A percentile compares a stretch with the other conserved stretches of the same genome.
Conservation (phyloP, 192 early-diverging fungal species). For the Phlyctochytrium planicorne region DNA sequence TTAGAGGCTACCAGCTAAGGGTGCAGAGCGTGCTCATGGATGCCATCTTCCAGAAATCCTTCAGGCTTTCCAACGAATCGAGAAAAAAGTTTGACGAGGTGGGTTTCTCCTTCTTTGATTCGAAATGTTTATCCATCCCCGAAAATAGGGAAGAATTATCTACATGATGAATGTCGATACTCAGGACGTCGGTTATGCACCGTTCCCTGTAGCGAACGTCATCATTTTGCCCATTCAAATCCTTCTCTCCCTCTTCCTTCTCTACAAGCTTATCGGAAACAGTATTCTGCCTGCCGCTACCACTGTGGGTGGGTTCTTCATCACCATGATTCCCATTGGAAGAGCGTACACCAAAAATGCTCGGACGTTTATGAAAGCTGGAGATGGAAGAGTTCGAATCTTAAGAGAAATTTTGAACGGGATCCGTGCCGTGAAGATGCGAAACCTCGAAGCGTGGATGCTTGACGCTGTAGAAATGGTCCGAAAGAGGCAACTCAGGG, state of each 20-base stretch:
- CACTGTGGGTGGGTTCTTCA: slow-evolving; percentile 3
- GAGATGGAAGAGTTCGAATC: slow-evolving; percentile 2
- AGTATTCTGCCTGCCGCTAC: not conserved
- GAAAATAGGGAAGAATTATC: slow-evolving; percentile 9
- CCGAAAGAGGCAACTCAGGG: not conserved
- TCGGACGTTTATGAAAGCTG: slow-evolving; percentile 1
- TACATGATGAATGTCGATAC: slow-evolving; percentile 26
- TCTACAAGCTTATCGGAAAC: slow-evolving; percentile 4
- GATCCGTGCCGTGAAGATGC: not conserved
- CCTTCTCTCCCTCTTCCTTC: slow-evolving; percentile 10
- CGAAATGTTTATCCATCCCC: not conserved
- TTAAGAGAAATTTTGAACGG: slow-evolving; percentile 8
- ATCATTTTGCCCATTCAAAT: slow-evolving; percentile 10
- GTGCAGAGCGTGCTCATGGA: slow-evolving; percentile 24
- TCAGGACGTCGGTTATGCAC: slow-evolving; percentile 5
- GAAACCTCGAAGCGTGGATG: not conserved
- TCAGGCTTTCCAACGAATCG: slow-evolving; percentile 24
- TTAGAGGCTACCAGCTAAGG: not conserved
- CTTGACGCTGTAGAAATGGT: not conserved
- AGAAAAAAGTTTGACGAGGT: slow-evolving; percentile 4
- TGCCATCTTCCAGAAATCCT: slow-evolving; percentile 33
- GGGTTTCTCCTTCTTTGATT: not conserved
- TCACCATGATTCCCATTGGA: not conserved
- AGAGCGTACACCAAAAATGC: not conserved
- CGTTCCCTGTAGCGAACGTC: not conserved